Base-by-base conservation (phyloP, 352 stramenopile genomes). In the Globisporangium nodosum region DNA sequence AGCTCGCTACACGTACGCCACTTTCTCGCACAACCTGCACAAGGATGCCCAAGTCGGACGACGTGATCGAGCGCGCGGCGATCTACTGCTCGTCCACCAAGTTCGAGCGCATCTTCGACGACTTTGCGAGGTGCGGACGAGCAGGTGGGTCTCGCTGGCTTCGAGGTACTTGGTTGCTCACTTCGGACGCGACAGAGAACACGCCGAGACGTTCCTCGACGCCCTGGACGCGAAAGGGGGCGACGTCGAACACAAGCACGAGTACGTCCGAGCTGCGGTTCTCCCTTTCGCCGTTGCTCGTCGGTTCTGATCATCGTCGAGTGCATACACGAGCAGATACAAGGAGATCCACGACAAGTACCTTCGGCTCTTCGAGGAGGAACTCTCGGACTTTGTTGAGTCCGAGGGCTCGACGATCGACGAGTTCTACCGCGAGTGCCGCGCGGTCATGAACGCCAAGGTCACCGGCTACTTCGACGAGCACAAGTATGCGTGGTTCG, bases 331-430 rank as follows among this genome's bases (percentile, higher is more conserved):
- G 13, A 33, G 20, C 33, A 81, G 78, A 57, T 92, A 92, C 63
- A 88, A 92, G 64, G 72, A 81, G 58, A 68, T 92, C 30, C 78
- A 92, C 51, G 76, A 89, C 58, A 65, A 82, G 60, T 92, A 88
- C 59, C 63, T 92, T 4, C 69, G 80, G 64, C 57, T 92, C 7
- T 92, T 92, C 49, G 82, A 90, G 48, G 67, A 81, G 12, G 76
- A 87, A 47, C 65, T 92, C 16, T 89, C 73, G 1, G 82, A 89
- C 27, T 92, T 92, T 65, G 68, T 89, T 40, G 78, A 90, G 61
- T 69, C 71, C 3, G 82, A 90, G 66, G 76, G 76, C 13, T 70
- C 71, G 27, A 81, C 80, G 47, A 71, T 78, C 47, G 75, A 88
- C 7, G 69, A 88, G 45, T 92, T 92, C 57, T 92, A 85, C 60